Evolutionary conservation across 371 early-diverging fungal genomes (phyloP).

Genomic region (Mortierella polycephala): DNA sequence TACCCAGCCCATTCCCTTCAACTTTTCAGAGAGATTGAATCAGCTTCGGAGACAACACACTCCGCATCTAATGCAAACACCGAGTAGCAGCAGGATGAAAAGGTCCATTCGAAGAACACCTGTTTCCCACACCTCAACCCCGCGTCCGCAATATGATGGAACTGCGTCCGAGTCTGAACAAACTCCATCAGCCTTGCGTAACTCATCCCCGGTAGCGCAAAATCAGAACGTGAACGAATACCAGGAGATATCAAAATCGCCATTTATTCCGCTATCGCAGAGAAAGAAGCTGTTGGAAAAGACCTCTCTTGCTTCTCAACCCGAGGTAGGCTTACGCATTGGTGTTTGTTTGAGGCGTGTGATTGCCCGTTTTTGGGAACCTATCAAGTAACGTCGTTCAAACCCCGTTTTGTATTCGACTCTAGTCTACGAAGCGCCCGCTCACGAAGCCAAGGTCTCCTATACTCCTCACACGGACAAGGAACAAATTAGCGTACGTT

Average conservation of each 20-base stretch:
- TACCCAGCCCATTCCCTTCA: constrained; percentile 21
- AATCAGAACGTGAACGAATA: constrained; percentile 22
- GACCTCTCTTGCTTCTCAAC: not conserved
- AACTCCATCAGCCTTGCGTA: not conserved
- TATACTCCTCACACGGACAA: constrained; percentile 18
- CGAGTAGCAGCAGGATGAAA: not conserved
- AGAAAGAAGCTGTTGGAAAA: constrained; percentile 21
- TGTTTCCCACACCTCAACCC: not conserved
- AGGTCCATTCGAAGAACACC: not conserved
- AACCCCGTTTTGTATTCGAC: not conserved
- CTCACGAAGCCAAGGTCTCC: constrained; percentile 30
- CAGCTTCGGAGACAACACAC: constrained; percentile 18
- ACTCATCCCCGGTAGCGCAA: constrained; percentile 12
- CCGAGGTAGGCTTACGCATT: not conserved
- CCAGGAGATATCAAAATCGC: constrained; percentile 29
- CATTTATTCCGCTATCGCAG: constrained; percentile 21
- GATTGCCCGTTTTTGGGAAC: no score
- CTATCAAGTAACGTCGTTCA: not conserved
- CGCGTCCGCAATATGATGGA: not conserved
- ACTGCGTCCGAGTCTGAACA: not conserved
- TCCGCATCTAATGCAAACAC: not conserved
- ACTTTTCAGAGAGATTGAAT: constrained; percentile 27
- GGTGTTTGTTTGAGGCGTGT: not conserved
- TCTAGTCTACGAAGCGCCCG: constrained; percentile 1
- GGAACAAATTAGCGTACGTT: constrained; percentile 19